Conservation (phyloP, 345 rosid species). For the Eucalyptus viminalis region DNA sequence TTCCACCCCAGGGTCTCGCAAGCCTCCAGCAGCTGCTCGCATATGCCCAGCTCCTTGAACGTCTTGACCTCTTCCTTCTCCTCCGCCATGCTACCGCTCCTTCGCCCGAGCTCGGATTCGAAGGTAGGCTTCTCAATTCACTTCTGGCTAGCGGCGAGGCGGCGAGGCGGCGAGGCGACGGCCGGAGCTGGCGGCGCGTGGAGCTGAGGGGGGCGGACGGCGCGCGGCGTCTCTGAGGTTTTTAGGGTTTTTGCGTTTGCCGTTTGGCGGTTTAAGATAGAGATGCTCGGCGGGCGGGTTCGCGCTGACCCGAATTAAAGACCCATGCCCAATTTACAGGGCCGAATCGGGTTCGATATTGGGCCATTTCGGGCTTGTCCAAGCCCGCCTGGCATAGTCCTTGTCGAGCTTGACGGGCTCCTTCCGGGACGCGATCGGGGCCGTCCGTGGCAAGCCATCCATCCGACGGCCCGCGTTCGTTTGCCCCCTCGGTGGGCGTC, state of each 20-base stretch:
- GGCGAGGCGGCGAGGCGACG: not conserved
- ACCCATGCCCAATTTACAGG: not conserved
- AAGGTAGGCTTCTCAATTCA: not conserved
- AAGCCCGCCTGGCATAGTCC: no score
- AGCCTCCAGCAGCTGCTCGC: constrained; percentile 60
- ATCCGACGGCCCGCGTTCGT: not conserved
- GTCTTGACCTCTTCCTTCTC: constrained; percentile 51
- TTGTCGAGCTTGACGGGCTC: not conserved
- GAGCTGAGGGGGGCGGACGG: not conserved
- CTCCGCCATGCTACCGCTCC: constrained; percentile 17
- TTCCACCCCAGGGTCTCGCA: constrained; percentile 72
- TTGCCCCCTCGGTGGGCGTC: not conserved
- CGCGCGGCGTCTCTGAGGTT: not conserved
- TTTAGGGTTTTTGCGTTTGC: not conserved
- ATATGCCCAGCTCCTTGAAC: constrained; percentile 60
- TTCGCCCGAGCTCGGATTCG: not conserved
- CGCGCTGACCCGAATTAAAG: not conserved
- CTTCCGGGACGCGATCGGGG: not conserved
- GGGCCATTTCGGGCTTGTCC: not conserved
- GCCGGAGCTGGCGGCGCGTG: not conserved
- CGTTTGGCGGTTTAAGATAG: not conserved
- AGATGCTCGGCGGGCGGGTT: not conserved
- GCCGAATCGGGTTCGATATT: not conserved
- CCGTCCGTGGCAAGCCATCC: not conserved
- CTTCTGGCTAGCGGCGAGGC: not conserved